Evolutionary conservation across 768 basidiomycete genomes (phyloP), one percentile per base, ranked within the genome.

Genomic region (Phylloporus scabripes): DNA sequence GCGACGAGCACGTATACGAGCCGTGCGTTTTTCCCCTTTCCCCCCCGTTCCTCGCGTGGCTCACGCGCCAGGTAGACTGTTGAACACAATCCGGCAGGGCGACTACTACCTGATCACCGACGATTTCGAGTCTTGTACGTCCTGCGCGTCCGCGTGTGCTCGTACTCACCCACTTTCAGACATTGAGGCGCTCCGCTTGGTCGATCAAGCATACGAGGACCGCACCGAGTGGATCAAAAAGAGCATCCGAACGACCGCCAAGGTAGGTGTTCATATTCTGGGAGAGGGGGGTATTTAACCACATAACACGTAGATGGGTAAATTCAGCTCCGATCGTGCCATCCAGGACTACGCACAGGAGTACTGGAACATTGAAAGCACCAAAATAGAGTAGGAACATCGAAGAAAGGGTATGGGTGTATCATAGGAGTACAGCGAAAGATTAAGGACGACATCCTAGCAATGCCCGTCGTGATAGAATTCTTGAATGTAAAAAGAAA

Each of bases 271-370:
- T 81, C 11, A 78, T 80, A 8, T n/a, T 80, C 79, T 24, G 11
- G 83, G 81, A 42, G 10, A 18, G 18, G 10, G 70, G 44, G 56
- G 82, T 80, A 60, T 59, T 34, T 33, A 50, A 55, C 46, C 26
- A 54, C 42, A 51, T 31, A 39, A 51, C 50, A 85, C 15, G 45
- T 52, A 61, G 81, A 97, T 96, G 93, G 93, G 92, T 67, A 94
- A 93, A 62, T 97, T 97, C 75, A 92, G 91, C 66, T 90, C 88
- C 29, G 95, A 98, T 65, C 79, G 94, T 45, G 89, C 92, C 4
- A 94, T 96, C 61, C 81, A 82, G 57, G 87, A 92, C 64, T 95
- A 95, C 59, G 92, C 92, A 1, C 92, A 95, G 68, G 81, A 83
- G 59, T 87, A 83, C 67, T 88, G 85, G 85, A 88, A 85, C 63